Percentiles rank a stretch among this genome's conserved stretches.
Evolutionary conservation across 225 moss, liverwort and hornwort genomes (phyloP).

Genomic region (Lunularia cruciata): DNA sequence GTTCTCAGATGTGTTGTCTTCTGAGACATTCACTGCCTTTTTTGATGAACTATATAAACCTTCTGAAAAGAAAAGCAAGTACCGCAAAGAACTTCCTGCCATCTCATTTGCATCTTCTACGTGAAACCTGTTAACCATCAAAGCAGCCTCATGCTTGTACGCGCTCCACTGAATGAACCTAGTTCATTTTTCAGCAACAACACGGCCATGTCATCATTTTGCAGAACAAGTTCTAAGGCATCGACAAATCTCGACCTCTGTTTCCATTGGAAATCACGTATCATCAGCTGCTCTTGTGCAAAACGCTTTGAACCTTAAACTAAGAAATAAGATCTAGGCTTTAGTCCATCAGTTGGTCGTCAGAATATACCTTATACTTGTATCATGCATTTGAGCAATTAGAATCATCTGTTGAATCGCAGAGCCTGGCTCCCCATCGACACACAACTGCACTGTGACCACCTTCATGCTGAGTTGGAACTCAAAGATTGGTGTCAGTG

Average conservation of each 20-base stretch:
- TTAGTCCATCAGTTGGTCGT: too few species aligned
- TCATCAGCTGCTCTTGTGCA: background rate
- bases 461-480: conserved; percentile 61
- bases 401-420: conserved; percentile 56
- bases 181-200: conserved; percentile 17
- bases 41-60: conserved; percentile 23
- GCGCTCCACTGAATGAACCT: conserved; percentile 59
- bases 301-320: background rate
- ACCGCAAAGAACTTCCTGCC: conserved; percentile 63
- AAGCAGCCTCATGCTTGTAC: conserved; percentile 46
- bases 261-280: background rate
- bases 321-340: background rate
- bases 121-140: conserved; percentile 62
- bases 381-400: conserved; percentile 67
- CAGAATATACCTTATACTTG: conserved; percentile 55
- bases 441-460: conserved; percentile 61
- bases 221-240: too few species aligned
- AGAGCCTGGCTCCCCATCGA: conserved; percentile 49
- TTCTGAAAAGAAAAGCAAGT: conserved; percentile 62
- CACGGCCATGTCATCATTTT: too few species aligned
- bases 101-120: conserved; percentile 79
- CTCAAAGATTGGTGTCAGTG: conserved; percentile 50
- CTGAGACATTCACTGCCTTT: conserved; percentile 8
- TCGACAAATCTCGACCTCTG: background rate
- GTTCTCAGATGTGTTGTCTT: background rate